Percentiles rank a stretch among this genome's conserved stretches.
phyloP scores from a whole-genome alignment of 192 early-diverging fungal species.

The Entomortierella chlamydospora region DNA sequence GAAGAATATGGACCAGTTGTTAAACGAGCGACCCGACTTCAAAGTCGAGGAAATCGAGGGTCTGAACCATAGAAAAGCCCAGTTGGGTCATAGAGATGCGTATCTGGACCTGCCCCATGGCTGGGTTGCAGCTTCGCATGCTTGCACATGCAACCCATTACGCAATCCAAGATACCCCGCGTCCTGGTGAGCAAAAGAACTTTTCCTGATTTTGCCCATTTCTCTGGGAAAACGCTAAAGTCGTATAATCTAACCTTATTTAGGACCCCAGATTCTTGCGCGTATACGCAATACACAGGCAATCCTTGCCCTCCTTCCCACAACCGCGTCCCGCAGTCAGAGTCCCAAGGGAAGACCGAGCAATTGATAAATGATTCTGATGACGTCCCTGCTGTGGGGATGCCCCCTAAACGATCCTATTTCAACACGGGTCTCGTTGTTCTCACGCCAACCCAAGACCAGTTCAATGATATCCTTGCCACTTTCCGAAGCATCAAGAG shows the following conservation, averaged over 20 bases:
- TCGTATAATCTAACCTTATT: neutral
- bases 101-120: constrained; percentile 22
- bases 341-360: neutral
- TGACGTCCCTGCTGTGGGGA: neutral
- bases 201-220: neutral
- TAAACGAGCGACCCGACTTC: constrained; percentile 49
- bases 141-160: constrained; percentile 62
- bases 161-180: constrained; percentile 50
- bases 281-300: constrained; percentile 6
- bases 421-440: constrained; percentile 66
- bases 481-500: constrained; percentile 20
- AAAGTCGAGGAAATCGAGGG: neutral
- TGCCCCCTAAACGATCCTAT: constrained; percentile 27
- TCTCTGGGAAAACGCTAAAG: neutral
- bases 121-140: constrained; percentile 58
- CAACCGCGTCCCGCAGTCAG: constrained; percentile 6
- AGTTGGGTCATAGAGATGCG: constrained; percentile 9
- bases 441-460: constrained; percentile 33
- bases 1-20: constrained; percentile 74
- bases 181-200: constrained; percentile 41
- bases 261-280: constrained; percentile 17
- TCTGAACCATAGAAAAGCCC: constrained; percentile 2
- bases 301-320: constrained; percentile 24
- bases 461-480: constrained; percentile 45
- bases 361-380: neutral